Conservation (phyloP, 345 rosid species). For the Eutrema heterophyllum region DNA sequence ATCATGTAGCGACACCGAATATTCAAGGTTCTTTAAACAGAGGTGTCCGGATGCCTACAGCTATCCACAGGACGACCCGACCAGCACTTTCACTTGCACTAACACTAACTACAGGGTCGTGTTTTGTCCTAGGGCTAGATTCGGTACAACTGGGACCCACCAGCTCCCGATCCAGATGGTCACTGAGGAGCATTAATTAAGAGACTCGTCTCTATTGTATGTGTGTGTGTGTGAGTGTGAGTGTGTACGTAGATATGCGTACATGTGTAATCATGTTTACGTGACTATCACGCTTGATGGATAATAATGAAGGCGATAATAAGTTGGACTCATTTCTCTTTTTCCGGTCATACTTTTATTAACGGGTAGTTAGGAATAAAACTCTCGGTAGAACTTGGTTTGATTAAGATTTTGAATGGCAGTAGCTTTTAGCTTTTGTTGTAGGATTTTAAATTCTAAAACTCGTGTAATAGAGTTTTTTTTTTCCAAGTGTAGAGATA, state of each 20-base stretch:
- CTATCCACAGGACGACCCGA: conserved; percentile 41
- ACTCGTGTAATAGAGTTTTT: not conserved
- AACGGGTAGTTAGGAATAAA: not conserved
- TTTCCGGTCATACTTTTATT: not conserved
- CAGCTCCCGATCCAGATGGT: conserved; percentile 32
- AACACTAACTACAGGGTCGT: conserved; percentile 37
- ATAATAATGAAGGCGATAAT: conserved; percentile 20
- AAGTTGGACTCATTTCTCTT: not conserved
- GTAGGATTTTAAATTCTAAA: not conserved
- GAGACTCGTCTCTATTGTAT: not conserved
- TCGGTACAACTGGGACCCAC: not conserved
- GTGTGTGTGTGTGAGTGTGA: not conserved
- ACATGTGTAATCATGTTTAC: not conserved
- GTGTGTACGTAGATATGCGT: not conserved
- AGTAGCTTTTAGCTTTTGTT: not conserved
- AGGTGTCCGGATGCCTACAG: conserved; percentile 37
- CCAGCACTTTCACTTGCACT: conserved; percentile 38
- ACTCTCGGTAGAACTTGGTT: not conserved
- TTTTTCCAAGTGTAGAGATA: not conserved
- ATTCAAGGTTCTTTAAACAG: conserved; percentile 35
- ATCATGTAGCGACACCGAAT: conserved; percentile 11
- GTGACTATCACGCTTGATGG: conserved; percentile 6
- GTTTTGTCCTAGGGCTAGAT: conserved; percentile 36
- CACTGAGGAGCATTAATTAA: conserved; percentile 17
- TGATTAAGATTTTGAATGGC: not conserved